Conservation (phyloP, 1,284 basidiomycete genomes). For the Trametes versicolor region DNA sequence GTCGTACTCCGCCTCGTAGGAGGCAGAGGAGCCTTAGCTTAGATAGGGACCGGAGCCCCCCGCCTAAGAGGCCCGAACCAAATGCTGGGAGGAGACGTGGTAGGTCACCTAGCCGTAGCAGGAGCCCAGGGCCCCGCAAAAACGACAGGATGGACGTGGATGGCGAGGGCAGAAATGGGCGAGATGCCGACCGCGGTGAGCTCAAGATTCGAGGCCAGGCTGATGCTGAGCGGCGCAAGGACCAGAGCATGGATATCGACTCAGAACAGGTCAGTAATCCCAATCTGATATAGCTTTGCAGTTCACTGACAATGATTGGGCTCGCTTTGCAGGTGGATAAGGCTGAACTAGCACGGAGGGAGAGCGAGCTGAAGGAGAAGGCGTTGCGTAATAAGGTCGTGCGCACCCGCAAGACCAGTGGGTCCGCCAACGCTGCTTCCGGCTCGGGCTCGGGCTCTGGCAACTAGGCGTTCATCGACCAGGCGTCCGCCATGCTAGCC, state of each 20-base stretch:
- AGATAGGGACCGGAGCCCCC: slow-evolving; percentile 32
- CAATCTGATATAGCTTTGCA: too few species aligned
- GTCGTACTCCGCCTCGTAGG: slow-evolving; percentile 50
- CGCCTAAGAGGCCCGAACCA: slow-evolving; percentile 29
- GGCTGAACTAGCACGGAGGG: slow-evolving; percentile 60
- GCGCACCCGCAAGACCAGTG: slow-evolving; percentile 65
- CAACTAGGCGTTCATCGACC: slow-evolving; percentile 6
- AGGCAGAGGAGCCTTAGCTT: slow-evolving; percentile 46
- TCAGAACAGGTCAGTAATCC: slow-evolving; percentile 15
- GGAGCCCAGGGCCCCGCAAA: slow-evolving; percentile 31
- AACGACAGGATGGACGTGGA: slow-evolving; percentile 59
- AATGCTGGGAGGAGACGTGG: slow-evolving; percentile 13
- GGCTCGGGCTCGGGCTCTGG: slow-evolving; percentile 13
- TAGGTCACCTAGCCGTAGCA: slow-evolving; percentile 30
- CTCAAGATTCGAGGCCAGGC: slow-evolving; percentile 81
- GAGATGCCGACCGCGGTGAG: slow-evolving; percentile 47
- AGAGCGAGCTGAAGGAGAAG: slow-evolving; percentile 80
- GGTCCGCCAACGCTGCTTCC: slow-evolving; percentile 23
- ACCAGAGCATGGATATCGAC: slow-evolving; percentile 48
- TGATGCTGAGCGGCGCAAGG: slow-evolving; percentile 58
- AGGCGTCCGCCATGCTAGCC: background rate
- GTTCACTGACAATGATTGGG: background rate
- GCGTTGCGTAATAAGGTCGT: slow-evolving; percentile 85
- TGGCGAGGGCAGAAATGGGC: slow-evolving; percentile 10
- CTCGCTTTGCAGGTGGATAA: slow-evolving; percentile 28